Evolutionary conservation across 2,329 filamentous ascomycete genomes (phyloP).

Genomic region (Mycogone perniciosa): DNA sequence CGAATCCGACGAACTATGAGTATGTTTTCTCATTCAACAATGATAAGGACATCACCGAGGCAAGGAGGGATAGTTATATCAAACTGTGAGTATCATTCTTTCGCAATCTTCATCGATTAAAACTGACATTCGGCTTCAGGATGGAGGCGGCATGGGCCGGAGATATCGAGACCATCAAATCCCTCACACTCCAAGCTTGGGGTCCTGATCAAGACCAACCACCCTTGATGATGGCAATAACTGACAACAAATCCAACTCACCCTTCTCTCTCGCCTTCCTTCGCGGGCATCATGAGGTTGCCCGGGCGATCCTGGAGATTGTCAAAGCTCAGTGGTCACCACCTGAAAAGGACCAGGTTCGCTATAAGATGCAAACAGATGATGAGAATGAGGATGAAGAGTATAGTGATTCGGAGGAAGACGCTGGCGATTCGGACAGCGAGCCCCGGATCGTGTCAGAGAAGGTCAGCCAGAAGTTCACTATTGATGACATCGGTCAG

Average conservation of each 20-base stretch:
- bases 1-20: conserved; percentile 36
- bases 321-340: conserved; percentile 61
- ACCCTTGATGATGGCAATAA: conserved; percentile 58
- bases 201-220: conserved; percentile 44
- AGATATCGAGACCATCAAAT: conserved; percentile 60
- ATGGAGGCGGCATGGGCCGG: conserved; percentile 70
- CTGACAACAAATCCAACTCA: conserved; percentile 43
- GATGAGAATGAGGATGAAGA: conserved; percentile 34
- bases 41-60: conserved; percentile 50
- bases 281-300: conserved; percentile 57
- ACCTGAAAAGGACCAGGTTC: conserved; percentile 43
- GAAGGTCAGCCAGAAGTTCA: conserved; percentile 61
- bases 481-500: conserved; percentile 69
- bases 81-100: conserved; percentile 44
- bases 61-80: conserved; percentile 53
- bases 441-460: conserved; percentile 44
- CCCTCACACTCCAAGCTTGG: conserved; percentile 56
- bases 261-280: conserved; percentile 65
- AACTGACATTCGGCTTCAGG: conserved; percentile 25
- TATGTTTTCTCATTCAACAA: conserved; percentile 45
- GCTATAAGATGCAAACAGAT: conserved; percentile 40
- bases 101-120: neutral
- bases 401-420: conserved; percentile 25
- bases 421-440: conserved; percentile 30
- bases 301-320: conserved; percentile 63